Conservation (phyloP, 1,284 basidiomycete genomes). For the Coniferiporia sulphurascens region DNA sequence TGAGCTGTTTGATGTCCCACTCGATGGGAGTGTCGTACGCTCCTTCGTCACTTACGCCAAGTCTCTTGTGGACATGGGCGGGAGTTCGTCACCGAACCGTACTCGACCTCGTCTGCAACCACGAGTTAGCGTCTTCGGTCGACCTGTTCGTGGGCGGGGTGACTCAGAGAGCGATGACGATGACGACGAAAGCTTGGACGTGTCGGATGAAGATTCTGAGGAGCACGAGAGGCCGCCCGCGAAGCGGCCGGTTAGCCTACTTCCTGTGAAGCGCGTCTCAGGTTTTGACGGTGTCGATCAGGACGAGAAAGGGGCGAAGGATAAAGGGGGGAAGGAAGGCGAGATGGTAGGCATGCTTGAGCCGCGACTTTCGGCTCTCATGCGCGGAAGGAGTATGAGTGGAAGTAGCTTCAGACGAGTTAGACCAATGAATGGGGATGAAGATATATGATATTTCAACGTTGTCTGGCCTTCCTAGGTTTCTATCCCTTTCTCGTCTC, state of each 20-base stretch:
- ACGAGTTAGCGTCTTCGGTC: conserved; percentile 56
- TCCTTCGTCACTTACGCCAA: conserved; percentile 47
- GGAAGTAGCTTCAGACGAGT: conserved; percentile 2
- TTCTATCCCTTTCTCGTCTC: no score
- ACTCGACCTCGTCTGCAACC: conserved; percentile 31
- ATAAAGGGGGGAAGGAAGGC: not conserved
- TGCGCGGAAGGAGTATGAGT: not conserved
- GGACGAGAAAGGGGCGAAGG: not conserved
- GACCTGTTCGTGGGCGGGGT: conserved; percentile 40
- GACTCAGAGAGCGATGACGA: conserved; percentile 53
- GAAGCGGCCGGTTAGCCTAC: conserved; percentile 42
- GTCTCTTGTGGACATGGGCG: conserved; percentile 33
- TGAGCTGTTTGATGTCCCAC: conserved; percentile 84
- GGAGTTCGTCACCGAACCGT: conserved; percentile 30
- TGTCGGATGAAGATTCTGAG: conserved; percentile 42
- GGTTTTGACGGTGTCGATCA: conserved; percentile 42
- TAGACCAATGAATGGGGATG: not conserved
- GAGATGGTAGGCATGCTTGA: not conserved
- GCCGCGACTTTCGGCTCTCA: not conserved
- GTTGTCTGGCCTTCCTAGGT: not conserved
- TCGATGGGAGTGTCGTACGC: conserved; percentile 56
- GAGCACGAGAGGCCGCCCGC: conserved; percentile 41
- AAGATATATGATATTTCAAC: not conserved
- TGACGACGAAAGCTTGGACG: conserved; percentile 14
- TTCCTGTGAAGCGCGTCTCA: conserved; percentile 53